Conservation (phyloP, 352 stramenopile genomes). For the Pythium volutum region DNA sequence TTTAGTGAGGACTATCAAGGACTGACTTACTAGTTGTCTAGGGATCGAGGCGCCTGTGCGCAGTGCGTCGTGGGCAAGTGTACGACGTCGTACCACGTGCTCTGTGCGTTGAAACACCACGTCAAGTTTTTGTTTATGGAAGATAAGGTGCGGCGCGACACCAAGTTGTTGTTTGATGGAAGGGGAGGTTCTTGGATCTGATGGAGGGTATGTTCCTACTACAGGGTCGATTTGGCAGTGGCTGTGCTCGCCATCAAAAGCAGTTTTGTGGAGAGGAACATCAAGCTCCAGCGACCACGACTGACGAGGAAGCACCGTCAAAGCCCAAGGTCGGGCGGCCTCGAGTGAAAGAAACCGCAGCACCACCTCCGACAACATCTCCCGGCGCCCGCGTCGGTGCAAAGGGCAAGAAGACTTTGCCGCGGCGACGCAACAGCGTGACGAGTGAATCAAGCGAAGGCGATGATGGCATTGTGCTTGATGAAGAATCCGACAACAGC, state of each 20-base stretch:
- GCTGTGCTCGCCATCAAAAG: constrained; percentile 54
- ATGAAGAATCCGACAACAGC: constrained; percentile 27
- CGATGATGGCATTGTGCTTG: constrained; percentile 23
- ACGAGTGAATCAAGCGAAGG: constrained; percentile 30
- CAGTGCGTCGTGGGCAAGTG: constrained; percentile 71
- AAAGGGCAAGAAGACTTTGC: constrained; percentile 21
- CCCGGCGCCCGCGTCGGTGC: constrained; percentile 1
- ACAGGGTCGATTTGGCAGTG: constrained; percentile 61
- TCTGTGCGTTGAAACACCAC: constrained; percentile 56
- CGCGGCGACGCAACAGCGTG: constrained; percentile 36
- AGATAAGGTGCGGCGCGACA: constrained; percentile 31
- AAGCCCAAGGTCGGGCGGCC: constrained; percentile 17
- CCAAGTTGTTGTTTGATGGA: not conserved
- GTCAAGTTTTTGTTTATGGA: constrained; percentile 68
- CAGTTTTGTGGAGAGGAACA: constrained; percentile 44
- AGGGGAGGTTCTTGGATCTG: not conserved
- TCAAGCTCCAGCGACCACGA: constrained; percentile 17
- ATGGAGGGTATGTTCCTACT: not conserved
- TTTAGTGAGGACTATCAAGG: too few species aligned
- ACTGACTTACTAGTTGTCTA: constrained; percentile 25
- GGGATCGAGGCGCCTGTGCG: constrained; percentile 65
- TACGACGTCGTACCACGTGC: constrained; percentile 64
- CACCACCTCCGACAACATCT: not conserved
- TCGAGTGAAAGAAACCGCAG: constrained; percentile 7
- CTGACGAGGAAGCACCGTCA: constrained; percentile 18